phyloP scores from a whole-genome alignment of 306 rosid genomes.

The barrel medic (Medicago truncatula) region MtrunA17r5.0-ANR NC_053049.1:1875001-1875500 shows the following conservation, averaged over 20 bases:
- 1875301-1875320: not conserved
- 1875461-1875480: slow-evolving; percentile 35
- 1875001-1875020: not conserved
- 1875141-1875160: not conserved
- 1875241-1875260: no score
- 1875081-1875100: not conserved
- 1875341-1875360: not conserved
- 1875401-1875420: not conserved
- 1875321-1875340: not conserved
- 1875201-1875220: no score
- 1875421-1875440: not conserved
- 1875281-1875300: no score
- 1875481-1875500: slow-evolving; percentile 12
- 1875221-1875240: no score
- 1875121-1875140: not conserved
- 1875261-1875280: no score
- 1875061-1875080: not conserved
- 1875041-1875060: not conserved
- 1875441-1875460: slow-evolving; percentile 26
- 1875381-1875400: not conserved
- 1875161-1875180: no score
- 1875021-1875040: not conserved
- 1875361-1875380: not conserved
- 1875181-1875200: no score
- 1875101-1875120: not conserved